Conservation (phyloP, 2,329 filamentous ascomycete species). For the Coniochaeta sp. region DNA sequence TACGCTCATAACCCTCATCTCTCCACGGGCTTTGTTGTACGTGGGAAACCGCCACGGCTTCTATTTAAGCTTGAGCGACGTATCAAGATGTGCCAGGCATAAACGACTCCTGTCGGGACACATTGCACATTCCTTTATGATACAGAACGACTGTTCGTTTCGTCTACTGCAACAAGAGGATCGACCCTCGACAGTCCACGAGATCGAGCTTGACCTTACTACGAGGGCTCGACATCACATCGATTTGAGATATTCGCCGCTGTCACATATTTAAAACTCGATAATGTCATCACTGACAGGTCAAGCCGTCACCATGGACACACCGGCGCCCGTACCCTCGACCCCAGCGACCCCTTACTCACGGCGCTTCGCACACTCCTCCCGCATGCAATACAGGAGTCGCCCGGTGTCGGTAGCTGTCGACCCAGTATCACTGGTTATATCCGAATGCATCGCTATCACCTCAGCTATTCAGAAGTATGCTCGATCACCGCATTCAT, state of each 20-base stretch:
- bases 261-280: neutral
- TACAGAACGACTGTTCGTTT: neutral
- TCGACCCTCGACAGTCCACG: neutral
- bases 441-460: slow-evolving; percentile 97
- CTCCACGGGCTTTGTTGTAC: neutral
- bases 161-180: neutral
- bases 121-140: neutral
- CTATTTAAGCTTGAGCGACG: neutral
- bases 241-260: neutral
- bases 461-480: slow-evolving; percentile 98
- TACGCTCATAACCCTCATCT: neutral
- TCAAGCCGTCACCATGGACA: slow-evolving; percentile 15
- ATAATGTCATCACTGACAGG: slow-evolving; percentile 8
- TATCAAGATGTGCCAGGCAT: neutral
- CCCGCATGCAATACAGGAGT: slow-evolving; percentile 51
- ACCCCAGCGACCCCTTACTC: slow-evolving; percentile 17
- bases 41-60: neutral
- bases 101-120: neutral
- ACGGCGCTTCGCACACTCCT: slow-evolving; percentile 17
- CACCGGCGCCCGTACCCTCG: slow-evolving; percentile 10
- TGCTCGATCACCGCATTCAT: slow-evolving; percentile 91
- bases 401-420: slow-evolving; percentile 71
- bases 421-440: slow-evolving; percentile 85
- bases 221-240: neutral
- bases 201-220: neutral